Evolutionary conservation across 1,284 basidiomycete species (phyloP).

Genomic region (Thecaphora thlaspeos): DNA sequence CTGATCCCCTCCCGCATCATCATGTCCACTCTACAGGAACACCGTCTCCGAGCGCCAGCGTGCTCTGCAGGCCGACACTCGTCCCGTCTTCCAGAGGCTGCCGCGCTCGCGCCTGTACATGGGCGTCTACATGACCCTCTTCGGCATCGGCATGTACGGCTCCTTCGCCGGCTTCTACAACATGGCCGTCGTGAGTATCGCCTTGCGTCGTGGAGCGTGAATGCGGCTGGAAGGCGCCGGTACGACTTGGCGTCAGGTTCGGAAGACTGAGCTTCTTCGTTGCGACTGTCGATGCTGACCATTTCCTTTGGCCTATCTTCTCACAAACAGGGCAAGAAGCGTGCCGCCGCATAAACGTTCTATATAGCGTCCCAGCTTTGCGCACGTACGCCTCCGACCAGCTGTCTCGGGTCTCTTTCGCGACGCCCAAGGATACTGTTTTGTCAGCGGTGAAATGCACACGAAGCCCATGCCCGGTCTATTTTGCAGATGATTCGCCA

Average conservation of each 20-base stretch:
- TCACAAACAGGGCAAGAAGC: conserved; percentile 31
- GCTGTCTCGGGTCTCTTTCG: too few species aligned
- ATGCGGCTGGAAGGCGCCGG: too few species aligned
- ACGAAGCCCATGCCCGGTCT: too few species aligned
- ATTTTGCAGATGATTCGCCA: too few species aligned
- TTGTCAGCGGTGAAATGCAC: too few species aligned
- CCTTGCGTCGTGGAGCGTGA: too few species aligned
- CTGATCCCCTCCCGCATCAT: too few species aligned
- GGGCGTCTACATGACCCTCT: conserved; percentile 50
- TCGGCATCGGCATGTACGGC: conserved; percentile 50
- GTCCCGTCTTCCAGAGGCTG: conserved; percentile 50
- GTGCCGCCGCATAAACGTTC: neutral
- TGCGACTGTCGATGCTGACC: too few species aligned
- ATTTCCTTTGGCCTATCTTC: neutral
- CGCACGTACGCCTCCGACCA: too few species aligned
- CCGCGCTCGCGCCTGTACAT: conserved; percentile 50
- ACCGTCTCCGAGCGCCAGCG: conserved; percentile 49
- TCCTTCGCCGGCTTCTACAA: conserved; percentile 48
- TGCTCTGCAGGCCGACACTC: conserved; percentile 46
- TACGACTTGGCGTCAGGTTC: too few species aligned
- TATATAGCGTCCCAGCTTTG: neutral
- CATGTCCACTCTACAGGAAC: conserved; percentile 24
- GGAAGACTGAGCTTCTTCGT: too few species aligned
- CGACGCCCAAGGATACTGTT: too few species aligned
- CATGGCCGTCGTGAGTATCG: conserved; percentile 45